phyloP scores from a whole-genome alignment of 108 stramenopile species.

The Nannochloropsis gaditana region DNA sequence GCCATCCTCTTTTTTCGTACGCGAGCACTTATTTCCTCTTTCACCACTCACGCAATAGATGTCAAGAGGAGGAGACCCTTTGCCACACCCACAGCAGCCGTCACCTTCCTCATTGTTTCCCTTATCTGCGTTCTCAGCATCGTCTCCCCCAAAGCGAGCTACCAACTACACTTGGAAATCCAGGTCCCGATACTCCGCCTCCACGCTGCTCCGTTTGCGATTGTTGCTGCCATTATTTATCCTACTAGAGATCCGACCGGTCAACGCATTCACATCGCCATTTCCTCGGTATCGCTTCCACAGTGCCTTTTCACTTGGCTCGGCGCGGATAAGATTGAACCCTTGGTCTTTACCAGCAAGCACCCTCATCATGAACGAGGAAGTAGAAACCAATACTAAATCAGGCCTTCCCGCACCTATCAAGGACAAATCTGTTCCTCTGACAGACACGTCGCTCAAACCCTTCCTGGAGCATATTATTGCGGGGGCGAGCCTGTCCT shows the following conservation, averaged over 20 bases:
- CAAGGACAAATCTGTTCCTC: not conserved
- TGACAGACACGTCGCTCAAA: conserved; percentile 30
- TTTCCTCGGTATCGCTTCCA: not conserved
- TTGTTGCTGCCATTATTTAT: not conserved
- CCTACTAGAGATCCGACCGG: not conserved
- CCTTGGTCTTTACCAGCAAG: not conserved
- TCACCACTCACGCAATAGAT: not conserved
- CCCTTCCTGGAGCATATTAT: conserved; percentile 48
- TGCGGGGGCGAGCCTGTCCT: conserved; percentile 33
- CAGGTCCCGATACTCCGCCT: no score
- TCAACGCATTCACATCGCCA: not conserved
- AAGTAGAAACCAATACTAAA: not conserved
- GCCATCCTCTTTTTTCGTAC: no score
- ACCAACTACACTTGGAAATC: no score
- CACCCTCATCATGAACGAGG: conserved; percentile 19
- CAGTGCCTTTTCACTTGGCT: no score
- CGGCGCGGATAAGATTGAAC: not conserved
- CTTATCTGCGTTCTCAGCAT: conserved; percentile 10
- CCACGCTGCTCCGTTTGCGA: no score
- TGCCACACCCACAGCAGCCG: conserved; percentile 19
- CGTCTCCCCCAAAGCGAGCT: not conserved
- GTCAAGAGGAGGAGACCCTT: not conserved
- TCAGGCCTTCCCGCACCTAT: not conserved
- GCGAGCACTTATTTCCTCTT: no score
- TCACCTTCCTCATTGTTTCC: not conserved